A percentile compares a stretch with the other conserved stretches of the same genome.
Evolutionary conservation across 1,284 basidiomycete genomes (phyloP).

Genomic region (Marasmius sp.): DNA sequence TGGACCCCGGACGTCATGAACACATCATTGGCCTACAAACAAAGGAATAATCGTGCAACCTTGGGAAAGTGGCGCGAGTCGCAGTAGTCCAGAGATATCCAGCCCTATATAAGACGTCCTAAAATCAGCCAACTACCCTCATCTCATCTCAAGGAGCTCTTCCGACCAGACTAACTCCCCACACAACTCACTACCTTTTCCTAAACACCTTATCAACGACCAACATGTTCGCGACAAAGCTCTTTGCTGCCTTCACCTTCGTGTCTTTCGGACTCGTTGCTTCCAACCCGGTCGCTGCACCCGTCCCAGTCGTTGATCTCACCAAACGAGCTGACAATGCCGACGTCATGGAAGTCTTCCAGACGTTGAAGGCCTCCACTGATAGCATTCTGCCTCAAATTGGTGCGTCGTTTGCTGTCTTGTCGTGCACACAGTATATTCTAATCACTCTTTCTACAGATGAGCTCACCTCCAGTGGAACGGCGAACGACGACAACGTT

Average conservation of each 20-base stretch:
- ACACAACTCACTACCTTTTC: background rate
- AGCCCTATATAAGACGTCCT: too few relatives aligned
- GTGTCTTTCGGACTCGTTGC: constrained; percentile 10
- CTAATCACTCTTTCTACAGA: constrained; percentile 10
- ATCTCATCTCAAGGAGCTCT: too few relatives aligned
- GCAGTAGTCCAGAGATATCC: too few relatives aligned
- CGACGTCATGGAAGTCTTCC: constrained; percentile 9
- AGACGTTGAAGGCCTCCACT: constrained; percentile 9
- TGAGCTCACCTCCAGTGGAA: constrained; percentile 18
- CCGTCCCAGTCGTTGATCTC: background rate
- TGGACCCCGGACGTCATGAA: too few relatives aligned
- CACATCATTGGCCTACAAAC: too few relatives aligned
- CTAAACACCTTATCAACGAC: background rate
- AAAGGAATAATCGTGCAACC: too few relatives aligned
- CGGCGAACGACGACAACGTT: constrained; percentile 21
- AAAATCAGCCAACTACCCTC: too few relatives aligned
- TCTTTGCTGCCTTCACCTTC: constrained; percentile 8
- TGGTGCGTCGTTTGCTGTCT: constrained; percentile 1
- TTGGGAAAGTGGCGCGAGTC: too few relatives aligned
- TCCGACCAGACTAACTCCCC: background rate
- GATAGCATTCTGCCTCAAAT: constrained; percentile 13
- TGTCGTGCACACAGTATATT: background rate
- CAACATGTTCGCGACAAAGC: constrained; percentile 1
- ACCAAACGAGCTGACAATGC: constrained; percentile 10
- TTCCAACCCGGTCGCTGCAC: constrained; percentile 1